phyloP scores from a whole-genome alignment of 2,329 filamentous ascomycete genomes.

The Alternaria sp. region DNA sequence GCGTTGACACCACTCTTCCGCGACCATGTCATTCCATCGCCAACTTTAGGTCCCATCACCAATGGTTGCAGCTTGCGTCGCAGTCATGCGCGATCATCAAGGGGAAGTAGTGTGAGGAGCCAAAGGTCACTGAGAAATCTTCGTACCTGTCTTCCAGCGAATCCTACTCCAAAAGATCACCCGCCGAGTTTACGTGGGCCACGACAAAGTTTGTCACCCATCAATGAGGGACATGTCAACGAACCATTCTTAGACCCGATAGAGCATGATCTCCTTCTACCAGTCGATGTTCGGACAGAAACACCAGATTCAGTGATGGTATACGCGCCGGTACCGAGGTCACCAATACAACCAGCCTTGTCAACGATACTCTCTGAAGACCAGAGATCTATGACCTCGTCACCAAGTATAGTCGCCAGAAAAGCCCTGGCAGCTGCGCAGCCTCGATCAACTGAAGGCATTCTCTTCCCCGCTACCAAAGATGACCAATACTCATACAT shows the following conservation, averaged over 20 bases:
- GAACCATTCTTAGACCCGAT: constrained; percentile 38
- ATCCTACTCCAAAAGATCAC: constrained; percentile 30
- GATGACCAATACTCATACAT: constrained; percentile 1
- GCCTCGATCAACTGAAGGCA: constrained; percentile 11
- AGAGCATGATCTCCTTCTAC: constrained; percentile 43
- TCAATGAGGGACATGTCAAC: constrained; percentile 22
- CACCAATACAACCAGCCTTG: constrained; percentile 12
- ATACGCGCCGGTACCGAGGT: constrained; percentile 33
- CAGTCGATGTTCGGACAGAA: constrained; percentile 39
- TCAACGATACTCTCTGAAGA: neutral
- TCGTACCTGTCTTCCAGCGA: constrained; percentile 27
- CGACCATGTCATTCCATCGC: constrained; percentile 33
- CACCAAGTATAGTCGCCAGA: neutral
- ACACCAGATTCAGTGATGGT: constrained; percentile 42
- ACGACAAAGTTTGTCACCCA: constrained; percentile 16
- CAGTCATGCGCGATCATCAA: constrained; percentile 15
- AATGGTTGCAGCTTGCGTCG: constrained; percentile 19
- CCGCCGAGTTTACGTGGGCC: constrained; percentile 31
- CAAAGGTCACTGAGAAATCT: constrained; percentile 28
- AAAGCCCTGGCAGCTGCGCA: neutral
- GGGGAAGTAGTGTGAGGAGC: constrained; percentile 24
- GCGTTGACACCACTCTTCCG: neutral
- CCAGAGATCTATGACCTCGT: neutral
- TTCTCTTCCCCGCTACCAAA: constrained; percentile 7
- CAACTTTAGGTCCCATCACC: constrained; percentile 31